phyloP scores from a whole-genome alignment of 139 green algal genomes.

The Diplosphaera chodatii region DNA sequence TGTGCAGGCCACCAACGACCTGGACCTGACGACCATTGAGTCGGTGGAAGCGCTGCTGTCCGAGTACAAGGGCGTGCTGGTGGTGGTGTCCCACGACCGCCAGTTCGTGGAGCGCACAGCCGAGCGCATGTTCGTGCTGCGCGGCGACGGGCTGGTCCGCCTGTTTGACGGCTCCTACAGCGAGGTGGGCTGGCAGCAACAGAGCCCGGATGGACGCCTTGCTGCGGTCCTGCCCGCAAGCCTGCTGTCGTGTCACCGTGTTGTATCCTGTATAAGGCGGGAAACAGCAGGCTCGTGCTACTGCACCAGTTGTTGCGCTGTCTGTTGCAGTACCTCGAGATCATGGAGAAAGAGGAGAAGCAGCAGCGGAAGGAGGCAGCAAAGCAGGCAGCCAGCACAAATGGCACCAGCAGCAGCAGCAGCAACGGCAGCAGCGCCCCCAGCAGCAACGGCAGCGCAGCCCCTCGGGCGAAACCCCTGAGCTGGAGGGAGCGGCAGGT shows the following conservation, averaged over 20 bases:
- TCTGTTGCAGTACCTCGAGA: constrained; percentile 32
- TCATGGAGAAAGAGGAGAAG: constrained; percentile 27
- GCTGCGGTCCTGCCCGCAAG: no score
- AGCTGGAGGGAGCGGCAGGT: background rate
- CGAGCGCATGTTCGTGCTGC: constrained; percentile 62
- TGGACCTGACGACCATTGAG: constrained; percentile 48
- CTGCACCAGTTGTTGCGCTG: background rate
- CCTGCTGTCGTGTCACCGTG: no score
- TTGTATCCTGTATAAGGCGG: no score
- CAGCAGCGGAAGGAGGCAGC: constrained; percentile 3
- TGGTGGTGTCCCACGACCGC: constrained; percentile 70
- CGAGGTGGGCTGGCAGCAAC: constrained; percentile 31
- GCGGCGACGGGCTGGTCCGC: constrained; percentile 54
- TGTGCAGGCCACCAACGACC: constrained; percentile 48
- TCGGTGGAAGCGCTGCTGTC: constrained; percentile 28
- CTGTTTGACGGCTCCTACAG: constrained; percentile 59
- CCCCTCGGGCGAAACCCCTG: no score
- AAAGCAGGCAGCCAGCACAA: background rate
- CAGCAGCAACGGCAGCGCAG: constrained; percentile 1
- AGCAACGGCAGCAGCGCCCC: constrained; percentile 4
- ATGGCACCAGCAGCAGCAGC: constrained; percentile 8
- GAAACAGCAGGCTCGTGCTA: no score
- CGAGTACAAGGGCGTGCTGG: constrained; percentile 48
- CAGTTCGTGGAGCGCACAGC: constrained; percentile 70
- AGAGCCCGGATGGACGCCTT: no score